A percentile compares a stretch with the other conserved stretches of the same genome.
These are phyloP conservation scores for Verticillium klebahnii DNA, from an alignment of 2,329 filamentous ascomycete genomes.

Conservation along the genomic window DNA sequence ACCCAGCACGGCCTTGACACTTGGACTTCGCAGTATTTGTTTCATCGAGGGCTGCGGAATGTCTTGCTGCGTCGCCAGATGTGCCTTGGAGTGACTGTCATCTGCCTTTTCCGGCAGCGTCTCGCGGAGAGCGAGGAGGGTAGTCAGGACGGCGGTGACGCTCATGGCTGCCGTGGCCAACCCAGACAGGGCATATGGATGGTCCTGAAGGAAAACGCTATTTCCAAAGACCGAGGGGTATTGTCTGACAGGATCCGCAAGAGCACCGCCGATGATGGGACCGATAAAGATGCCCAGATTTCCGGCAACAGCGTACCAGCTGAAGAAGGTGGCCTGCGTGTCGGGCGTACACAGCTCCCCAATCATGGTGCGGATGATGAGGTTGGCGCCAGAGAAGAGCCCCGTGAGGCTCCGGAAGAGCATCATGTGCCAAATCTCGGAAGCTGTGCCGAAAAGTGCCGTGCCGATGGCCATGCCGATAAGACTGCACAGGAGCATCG, in stretches of 20 bases:
- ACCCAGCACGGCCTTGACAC: slow-evolving; percentile 61
- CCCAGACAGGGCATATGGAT: slow-evolving; percentile 62
- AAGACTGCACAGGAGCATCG: slow-evolving; percentile 64
- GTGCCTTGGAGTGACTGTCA: slow-evolving; percentile 11
- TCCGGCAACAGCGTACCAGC: slow-evolving; percentile 69
- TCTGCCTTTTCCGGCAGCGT: slow-evolving; percentile 33
- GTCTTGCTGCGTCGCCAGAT: background rate
- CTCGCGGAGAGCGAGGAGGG: slow-evolving; percentile 58
- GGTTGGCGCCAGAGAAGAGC: slow-evolving; percentile 67
- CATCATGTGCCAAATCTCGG: slow-evolving; percentile 68
- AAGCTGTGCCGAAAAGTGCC: slow-evolving; percentile 64
- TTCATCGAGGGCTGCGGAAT: slow-evolving; percentile 1
- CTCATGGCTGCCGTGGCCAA: slow-evolving; percentile 40
- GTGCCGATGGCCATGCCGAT: slow-evolving; percentile 57
- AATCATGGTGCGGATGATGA: slow-evolving; percentile 74
- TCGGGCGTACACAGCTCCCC: slow-evolving; percentile 64
- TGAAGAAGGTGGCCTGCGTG: slow-evolving; percentile 70
- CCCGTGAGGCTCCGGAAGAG: slow-evolving; percentile 67
- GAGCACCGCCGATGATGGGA: slow-evolving; percentile 62
- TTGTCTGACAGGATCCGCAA: slow-evolving; percentile 63
- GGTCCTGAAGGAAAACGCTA: slow-evolving; percentile 54
- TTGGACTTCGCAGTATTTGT: slow-evolving; percentile 54
- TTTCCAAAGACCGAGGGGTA: slow-evolving; percentile 55
- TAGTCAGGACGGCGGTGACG: slow-evolving; percentile 45
- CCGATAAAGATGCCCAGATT: slow-evolving; percentile 74